These are phyloP conservation scores for Cytospora leucostoma DNA, from an alignment of 2,329 filamentous ascomycete genomes.

Conservation along the genomic window DNA sequence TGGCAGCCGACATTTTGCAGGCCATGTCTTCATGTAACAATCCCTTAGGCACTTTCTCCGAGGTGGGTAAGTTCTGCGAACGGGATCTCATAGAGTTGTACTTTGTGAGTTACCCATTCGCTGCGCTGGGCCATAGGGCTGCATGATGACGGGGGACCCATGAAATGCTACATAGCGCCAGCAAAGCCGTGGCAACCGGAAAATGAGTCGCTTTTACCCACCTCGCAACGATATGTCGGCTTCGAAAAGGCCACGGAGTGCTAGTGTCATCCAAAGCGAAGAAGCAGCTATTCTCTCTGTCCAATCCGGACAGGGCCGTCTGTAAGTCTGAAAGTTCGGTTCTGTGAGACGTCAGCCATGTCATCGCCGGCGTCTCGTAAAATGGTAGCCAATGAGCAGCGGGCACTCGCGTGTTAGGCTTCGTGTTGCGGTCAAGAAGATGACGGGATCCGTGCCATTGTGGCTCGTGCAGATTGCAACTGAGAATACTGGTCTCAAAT, in stretches of 20 bases:
- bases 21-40: constrained; percentile 1
- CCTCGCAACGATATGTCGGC: not conserved
- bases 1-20: constrained; percentile 5
- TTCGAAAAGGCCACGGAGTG: not conserved
- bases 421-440: not conserved
- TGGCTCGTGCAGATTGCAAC: not conserved
- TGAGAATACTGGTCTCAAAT: not conserved
- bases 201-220: not conserved
- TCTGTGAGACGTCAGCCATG: not conserved
- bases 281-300: not conserved
- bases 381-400: not conserved
- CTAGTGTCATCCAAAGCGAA: not conserved
- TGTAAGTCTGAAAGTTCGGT: not conserved
- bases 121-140: constrained; percentile 23
- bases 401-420: not conserved
- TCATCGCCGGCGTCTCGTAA: not conserved
- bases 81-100: constrained; percentile 14
- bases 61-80: constrained; percentile 10
- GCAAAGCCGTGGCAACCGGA: not conserved
- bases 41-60: too few relatives aligned
- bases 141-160: not conserved
- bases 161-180: not conserved
- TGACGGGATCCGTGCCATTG: not conserved
- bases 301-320: not conserved
- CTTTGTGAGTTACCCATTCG: constrained; percentile 12